Percentiles rank a stretch among this genome's conserved stretches.
These are phyloP conservation scores for Clonostachys solani DNA, from an alignment of 2,329 filamentous ascomycete species.

Conservation along the genomic window DNA sequence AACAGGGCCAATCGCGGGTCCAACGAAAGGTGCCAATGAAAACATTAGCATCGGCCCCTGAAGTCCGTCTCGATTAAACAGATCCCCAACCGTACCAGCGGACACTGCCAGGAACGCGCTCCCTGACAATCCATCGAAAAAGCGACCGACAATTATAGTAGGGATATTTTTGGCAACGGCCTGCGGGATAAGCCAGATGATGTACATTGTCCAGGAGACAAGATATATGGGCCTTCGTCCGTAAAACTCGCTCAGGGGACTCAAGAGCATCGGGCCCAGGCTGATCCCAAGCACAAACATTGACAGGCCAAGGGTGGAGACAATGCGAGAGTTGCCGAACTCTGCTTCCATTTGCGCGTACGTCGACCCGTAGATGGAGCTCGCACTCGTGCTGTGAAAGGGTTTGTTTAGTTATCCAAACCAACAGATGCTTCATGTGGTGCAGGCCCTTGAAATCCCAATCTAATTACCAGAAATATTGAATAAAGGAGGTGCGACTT, in stretches of 20 bases:
- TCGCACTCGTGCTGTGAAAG: conserved; percentile 67
- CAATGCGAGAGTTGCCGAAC: conserved; percentile 65
- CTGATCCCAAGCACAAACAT: conserved; percentile 76
- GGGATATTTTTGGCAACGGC: conserved; percentile 76
- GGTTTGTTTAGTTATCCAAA: too few species aligned
- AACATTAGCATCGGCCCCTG: conserved; percentile 82
- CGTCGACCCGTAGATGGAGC: conserved; percentile 84
- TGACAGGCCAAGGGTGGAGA: conserved; percentile 77
- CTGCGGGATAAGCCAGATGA: conserved; percentile 77
- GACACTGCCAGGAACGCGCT: conserved; percentile 69
- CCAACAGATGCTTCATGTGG: too few species aligned
- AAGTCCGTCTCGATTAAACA: conserved; percentile 66
- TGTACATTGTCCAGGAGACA: conserved; percentile 65
- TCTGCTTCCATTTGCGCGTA: conserved; percentile 74
- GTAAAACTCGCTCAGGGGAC: conserved; percentile 71
- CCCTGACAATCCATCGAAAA: conserved; percentile 71
- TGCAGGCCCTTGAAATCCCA: too few species aligned
- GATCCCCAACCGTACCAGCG: conserved; percentile 80
- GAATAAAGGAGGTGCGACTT: conserved; percentile 35
- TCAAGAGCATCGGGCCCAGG: conserved; percentile 59
- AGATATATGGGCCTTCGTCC: conserved; percentile 80
- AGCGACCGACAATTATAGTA: conserved; percentile 74
- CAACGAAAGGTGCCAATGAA: conserved; percentile 59
- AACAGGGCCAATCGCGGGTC: conserved; percentile 56
- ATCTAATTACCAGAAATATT: too few species aligned